Conservation (phyloP, 2,329 filamentous ascomycete genomes). For the Epicoccum nigrum region DNA sequence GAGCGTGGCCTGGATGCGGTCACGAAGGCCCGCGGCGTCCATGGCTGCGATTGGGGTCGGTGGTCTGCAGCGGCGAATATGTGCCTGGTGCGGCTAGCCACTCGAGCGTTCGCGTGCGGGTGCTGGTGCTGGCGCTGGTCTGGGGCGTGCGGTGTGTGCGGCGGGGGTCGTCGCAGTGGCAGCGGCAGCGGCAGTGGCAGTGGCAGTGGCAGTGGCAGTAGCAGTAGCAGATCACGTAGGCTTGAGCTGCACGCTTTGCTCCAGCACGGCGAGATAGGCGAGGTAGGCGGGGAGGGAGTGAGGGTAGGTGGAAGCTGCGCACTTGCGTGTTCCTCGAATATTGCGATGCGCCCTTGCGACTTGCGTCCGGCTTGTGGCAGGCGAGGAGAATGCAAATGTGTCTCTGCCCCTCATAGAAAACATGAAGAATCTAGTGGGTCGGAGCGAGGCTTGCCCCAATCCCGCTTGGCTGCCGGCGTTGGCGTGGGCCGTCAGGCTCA, state of each 20-base stretch:
- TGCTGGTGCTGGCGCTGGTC: conserved; percentile 13
- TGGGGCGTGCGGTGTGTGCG: conserved; percentile 25
- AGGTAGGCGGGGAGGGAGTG: conserved; percentile 20
- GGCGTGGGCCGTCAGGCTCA: conserved; percentile 10
- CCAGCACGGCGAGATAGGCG: conserved; percentile 16
- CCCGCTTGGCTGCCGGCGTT: conserved; percentile 11
- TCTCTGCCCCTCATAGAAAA: conserved; percentile 14
- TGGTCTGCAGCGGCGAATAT: conserved; percentile 13
- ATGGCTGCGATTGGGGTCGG: conserved; percentile 55
- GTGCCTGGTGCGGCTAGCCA: conserved; percentile 11
- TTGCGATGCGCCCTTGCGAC: conserved; percentile 35
- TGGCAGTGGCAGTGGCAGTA: conserved; percentile 22
- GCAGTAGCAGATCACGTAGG: conserved; percentile 4
- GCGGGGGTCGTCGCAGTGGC: too few relatives aligned
- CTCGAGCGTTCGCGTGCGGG: conserved; percentile 10
- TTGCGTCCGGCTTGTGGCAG: conserved; percentile 35
- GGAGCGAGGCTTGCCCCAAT: conserved; percentile 10
- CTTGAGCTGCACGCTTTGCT: conserved; percentile 23
- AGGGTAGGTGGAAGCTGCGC: conserved; percentile 19
- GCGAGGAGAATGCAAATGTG: conserved; percentile 16
- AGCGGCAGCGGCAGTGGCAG: conserved; percentile 24
- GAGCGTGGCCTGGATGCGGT: conserved; percentile 78
- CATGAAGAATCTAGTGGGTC: conserved; percentile 10
- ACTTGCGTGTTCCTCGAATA: conserved; percentile 19
- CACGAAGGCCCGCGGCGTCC: conserved; percentile 76